Evolutionary conservation across 1,284 basidiomycete genomes (phyloP), one percentile per base, ranked within the genome.

Genomic region (Porodaedalea pini): DNA sequence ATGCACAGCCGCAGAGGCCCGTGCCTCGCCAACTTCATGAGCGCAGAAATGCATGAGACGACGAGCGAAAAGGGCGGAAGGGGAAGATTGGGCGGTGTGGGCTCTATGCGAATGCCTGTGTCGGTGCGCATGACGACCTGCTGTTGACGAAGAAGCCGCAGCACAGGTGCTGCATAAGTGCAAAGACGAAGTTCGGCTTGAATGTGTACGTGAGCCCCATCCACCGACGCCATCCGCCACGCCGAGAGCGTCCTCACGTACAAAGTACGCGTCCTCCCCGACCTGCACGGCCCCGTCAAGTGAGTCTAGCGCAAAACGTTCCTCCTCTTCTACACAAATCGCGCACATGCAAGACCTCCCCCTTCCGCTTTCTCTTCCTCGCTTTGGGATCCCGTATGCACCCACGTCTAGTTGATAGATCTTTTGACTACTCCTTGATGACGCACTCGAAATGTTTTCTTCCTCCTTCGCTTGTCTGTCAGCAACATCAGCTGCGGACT

Each of bases 201-300:
- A 23, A 15, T 31, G 19, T 13, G 31, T 31, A 67, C 62, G 40
- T 75, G 78, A n/a, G 85, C 79, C 31, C 91, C 92, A 94, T 1
- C 92, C 92, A 1, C 92, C 92, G 0, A 94, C 92, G 31, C 92
- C 92, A 67, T 94, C 92, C 8, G 92, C 91, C 2, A 94, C 88
- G 15, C 92, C 92, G 72, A 94, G 84, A 4, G 90, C 88, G 64
- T 93, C 90, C 59, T 82, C 81, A 7, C 85, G 76, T 3, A 94
- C 74, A 63, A 95, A 94, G 68, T 94, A 95, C 7, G 89, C 87
- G 66, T 93, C 90, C 67, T 94, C 90, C 52, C 90, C 91, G 6
- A 93, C 86, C 66, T 90, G 87, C 0, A 90, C 86, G 0, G 88
- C 80, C 3, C 75, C 68, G 37, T 71, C 69, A 34, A 77, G 70